These are phyloP conservation scores for Cornus controversa DNA, from an alignment of 148 eudicot genomes.

Conservation along the genomic window DNA sequence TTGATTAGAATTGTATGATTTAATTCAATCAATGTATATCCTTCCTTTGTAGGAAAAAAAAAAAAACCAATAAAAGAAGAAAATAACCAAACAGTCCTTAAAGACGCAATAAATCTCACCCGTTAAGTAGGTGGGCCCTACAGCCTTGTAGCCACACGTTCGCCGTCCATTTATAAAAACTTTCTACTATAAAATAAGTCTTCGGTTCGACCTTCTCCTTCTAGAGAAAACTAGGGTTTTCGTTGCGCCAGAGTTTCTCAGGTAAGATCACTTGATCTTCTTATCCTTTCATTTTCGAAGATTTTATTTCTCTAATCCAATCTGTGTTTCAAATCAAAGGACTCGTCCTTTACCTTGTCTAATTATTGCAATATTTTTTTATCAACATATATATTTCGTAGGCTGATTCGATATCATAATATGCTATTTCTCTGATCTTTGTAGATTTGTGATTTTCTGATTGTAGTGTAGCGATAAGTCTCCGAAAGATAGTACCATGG, in stretches of 20 bases:
- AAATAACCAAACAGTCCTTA: too few species aligned
- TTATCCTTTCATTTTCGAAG: neutral
- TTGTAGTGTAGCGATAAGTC: neutral
- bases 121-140: neutral
- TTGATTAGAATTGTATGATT: too few species aligned
- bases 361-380: neutral
- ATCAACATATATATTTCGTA: neutral
- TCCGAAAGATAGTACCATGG: constrained; percentile 37
- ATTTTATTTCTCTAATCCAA: neutral
- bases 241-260: neutral
- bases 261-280: neutral
- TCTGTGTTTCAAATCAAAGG: neutral
- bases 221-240: constrained; percentile 1
- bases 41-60: too few species aligned
- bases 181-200: neutral
- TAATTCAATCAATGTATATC: too few species aligned
- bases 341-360: neutral
- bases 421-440: neutral
- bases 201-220: neutral
- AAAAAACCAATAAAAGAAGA: too few species aligned
- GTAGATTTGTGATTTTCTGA: neutral
- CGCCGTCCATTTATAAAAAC: neutral
- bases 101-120: neutral
- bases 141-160: neutral
- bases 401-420: neutral